phyloP scores from a whole-genome alignment of 23 red algal genomes.

The Gracilariopsis chorda region DNA sequence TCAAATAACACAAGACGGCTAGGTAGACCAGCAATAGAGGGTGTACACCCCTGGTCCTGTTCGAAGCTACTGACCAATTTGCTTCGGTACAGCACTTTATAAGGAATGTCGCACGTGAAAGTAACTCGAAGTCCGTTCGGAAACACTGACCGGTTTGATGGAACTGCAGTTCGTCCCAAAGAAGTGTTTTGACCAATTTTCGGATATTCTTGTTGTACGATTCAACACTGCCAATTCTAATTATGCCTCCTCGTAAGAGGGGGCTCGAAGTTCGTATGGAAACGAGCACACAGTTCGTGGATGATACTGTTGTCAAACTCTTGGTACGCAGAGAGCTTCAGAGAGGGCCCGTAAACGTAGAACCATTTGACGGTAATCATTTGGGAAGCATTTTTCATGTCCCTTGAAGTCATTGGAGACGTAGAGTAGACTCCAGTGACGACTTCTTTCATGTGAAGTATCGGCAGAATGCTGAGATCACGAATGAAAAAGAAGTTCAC shows the following conservation, averaged over 20 bases:
- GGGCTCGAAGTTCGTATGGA: no score
- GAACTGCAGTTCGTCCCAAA: not conserved
- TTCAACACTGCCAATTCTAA: slow-evolving; percentile 1
- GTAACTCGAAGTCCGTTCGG: no score
- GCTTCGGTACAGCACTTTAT: no score
- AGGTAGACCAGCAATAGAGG: no score
- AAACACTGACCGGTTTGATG: not conserved
- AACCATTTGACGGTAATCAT: not conserved
- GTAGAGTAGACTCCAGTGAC: not conserved
- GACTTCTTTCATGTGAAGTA: not conserved
- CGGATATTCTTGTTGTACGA: not conserved
- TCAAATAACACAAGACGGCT: no score
- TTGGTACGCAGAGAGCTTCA: not conserved
- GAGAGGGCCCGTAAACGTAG: not conserved
- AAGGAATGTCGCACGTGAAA: no score
- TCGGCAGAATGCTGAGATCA: not conserved
- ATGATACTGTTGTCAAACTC: slow-evolving; percentile 9
- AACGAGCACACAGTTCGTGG: not conserved
- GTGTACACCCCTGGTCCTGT: no score
- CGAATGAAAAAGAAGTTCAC: not conserved
- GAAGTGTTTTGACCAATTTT: not conserved
- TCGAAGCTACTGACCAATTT: no score
- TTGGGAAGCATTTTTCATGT: not conserved
- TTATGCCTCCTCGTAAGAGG: no score
- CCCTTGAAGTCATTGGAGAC: not conserved